Conservation (phyloP, 495 filamentous ascomycete species). For the Xylaria castorea region DNA sequence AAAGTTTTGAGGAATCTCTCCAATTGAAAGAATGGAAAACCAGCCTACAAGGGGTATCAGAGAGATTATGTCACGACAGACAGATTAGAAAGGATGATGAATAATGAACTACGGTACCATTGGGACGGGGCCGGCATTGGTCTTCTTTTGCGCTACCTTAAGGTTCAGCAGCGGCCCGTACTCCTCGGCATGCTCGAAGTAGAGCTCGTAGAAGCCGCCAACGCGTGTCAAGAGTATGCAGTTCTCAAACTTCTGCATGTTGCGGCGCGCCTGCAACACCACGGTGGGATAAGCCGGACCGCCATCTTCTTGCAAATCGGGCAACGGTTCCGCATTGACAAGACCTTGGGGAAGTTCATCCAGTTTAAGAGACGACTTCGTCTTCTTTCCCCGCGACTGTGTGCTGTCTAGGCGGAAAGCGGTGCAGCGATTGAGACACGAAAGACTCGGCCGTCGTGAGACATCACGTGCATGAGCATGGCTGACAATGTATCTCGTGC, state of each 20-base stretch:
- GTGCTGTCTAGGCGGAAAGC: neutral
- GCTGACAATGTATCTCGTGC: conserved; percentile 8
- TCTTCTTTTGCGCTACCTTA: conserved; percentile 84
- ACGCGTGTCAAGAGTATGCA: conserved; percentile 90
- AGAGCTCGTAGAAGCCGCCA: conserved; percentile 95
- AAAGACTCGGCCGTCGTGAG: neutral
- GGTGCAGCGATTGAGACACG: neutral
- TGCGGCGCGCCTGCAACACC: conserved; percentile 84
- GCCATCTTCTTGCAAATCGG: conserved; percentile 50
- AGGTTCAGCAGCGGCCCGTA: conserved; percentile 84
- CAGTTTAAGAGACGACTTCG: conserved; percentile 61
- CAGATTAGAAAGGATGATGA: neutral
- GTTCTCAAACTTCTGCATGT: conserved; percentile 88
- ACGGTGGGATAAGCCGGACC: conserved; percentile 81
- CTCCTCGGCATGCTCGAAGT: conserved; percentile 92
- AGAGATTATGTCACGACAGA: conserved; percentile 22
- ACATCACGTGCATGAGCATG: conserved; percentile 19
- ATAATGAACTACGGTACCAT: conserved; percentile 64
- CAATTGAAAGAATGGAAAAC: conserved; percentile 91
- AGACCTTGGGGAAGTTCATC: conserved; percentile 71
- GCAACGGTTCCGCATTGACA: conserved; percentile 40
- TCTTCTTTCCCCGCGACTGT: conserved; percentile 43
- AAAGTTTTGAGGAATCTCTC: conserved; percentile 91
- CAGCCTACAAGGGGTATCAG: conserved; percentile 61
- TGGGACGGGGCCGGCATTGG: conserved; percentile 72